Percentiles rank a stretch among this genome's conserved stretches.
Evolutionary conservation across 2,329 filamentous ascomycete genomes (phyloP).

Genomic region (Diaporthe longicolla): DNA sequence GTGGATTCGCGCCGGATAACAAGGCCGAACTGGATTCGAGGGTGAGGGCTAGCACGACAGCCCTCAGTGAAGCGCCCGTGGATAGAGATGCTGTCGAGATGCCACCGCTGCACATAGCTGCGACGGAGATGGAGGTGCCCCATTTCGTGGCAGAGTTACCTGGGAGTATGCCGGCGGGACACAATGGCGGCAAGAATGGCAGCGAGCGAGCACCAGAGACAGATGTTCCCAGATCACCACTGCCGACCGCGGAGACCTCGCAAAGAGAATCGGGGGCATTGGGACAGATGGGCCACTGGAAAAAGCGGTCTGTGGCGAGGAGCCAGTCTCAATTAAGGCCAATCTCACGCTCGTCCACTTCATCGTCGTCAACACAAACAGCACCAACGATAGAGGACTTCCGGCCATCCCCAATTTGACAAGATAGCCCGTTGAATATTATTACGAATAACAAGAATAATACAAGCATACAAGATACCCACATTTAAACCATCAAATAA

Average conservation of each 20-base stretch:
- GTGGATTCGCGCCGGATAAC: not conserved
- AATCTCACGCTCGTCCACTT: not conserved
- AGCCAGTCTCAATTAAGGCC: not conserved
- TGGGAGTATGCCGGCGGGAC: constrained; percentile 26
- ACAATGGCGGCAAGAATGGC: not conserved
- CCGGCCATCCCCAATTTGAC: not conserved
- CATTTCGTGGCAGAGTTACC: constrained; percentile 29
- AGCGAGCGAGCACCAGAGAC: not conserved
- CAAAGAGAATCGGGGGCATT: constrained; percentile 16
- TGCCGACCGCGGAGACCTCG: constrained; percentile 22
- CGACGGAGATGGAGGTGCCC: constrained; percentile 25
- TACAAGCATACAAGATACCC: not conserved
- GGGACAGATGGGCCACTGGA: constrained; percentile 6
- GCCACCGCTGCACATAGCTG: constrained; percentile 11
- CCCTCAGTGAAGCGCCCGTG: constrained; percentile 1
- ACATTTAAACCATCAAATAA: too few species aligned
- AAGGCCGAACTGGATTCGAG: constrained; percentile 30
- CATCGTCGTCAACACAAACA: not conserved
- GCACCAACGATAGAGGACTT: not conserved
- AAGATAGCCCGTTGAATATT: not conserved
- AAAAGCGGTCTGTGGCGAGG: constrained; percentile 13
- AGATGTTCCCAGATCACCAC: not conserved
- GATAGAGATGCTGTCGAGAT: constrained; percentile 4
- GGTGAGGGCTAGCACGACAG: constrained; percentile 9
- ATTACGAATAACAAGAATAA: not conserved